These are phyloP conservation scores for Fabrea salina DNA, from an alignment of 169 alveolate genomes.

Conservation along the genomic window DNA sequence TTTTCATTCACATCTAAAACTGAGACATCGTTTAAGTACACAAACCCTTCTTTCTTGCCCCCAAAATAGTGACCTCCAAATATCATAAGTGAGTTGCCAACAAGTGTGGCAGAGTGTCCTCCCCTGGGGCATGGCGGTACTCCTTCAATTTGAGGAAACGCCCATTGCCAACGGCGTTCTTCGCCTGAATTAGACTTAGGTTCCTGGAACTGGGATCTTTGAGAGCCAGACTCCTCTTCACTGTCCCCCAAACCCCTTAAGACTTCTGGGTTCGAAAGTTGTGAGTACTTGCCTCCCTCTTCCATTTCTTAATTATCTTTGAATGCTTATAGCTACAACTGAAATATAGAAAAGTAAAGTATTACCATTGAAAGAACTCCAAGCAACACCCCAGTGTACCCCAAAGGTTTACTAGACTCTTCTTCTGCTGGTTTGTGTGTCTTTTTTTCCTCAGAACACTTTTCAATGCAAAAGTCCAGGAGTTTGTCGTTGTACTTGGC, in stretches of 20 bases:
- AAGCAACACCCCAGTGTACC: too few relatives aligned
- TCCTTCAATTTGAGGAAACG: constrained; percentile 81
- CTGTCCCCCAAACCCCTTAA: background rate
- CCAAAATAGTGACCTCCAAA: constrained; percentile 89
- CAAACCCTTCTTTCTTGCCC: constrained; percentile 82
- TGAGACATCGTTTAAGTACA: constrained; percentile 83
- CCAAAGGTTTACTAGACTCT: too few relatives aligned
- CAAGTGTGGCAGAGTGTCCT: constrained; percentile 88
- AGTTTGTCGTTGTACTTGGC: constrained; percentile 4
- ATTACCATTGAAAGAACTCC: too few relatives aligned
- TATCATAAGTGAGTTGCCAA: constrained; percentile 82
- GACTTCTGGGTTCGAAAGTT: constrained; percentile 29
- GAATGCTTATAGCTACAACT: too few relatives aligned
- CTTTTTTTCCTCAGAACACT: constrained; percentile 13
- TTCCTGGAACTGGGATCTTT: background rate
- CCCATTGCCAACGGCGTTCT: constrained; percentile 66
- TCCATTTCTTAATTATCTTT: too few relatives aligned
- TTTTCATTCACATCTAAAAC: constrained; percentile 83
- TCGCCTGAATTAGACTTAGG: background rate
- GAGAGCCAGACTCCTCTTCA: background rate
- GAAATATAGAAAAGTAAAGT: too few relatives aligned
- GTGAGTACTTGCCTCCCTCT: constrained; percentile 17
- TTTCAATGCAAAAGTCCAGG: constrained; percentile 9
- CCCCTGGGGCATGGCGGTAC: constrained; percentile 90
- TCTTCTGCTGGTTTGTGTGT: background rate